Evolutionary conservation across 2,329 filamentous ascomycete species (phyloP).

Genomic region (Colletotrichum magnum): DNA sequence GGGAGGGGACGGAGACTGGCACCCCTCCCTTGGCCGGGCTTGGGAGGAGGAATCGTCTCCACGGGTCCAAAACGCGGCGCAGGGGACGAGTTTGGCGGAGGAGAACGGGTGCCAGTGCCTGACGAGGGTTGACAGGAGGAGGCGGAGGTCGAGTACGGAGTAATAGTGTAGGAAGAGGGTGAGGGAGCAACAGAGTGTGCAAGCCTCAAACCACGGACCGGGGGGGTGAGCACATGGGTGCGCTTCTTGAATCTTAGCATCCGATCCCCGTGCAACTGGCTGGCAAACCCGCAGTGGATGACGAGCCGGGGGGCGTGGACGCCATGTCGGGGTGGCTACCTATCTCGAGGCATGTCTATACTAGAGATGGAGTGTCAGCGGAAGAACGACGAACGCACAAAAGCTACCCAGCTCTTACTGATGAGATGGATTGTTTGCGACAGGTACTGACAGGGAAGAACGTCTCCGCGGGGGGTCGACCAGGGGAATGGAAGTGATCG

Average conservation of each 20-base stretch:
- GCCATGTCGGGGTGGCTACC: background rate
- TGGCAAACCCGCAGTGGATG: constrained; percentile 11
- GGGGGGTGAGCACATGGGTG: constrained; percentile 21
- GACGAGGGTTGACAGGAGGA: background rate
- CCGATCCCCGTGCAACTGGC: constrained; percentile 26
- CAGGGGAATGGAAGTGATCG: background rate
- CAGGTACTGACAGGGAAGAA: constrained; percentile 15
- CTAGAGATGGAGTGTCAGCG: background rate
- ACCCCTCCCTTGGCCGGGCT: constrained; percentile 34
- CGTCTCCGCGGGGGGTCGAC: constrained; percentile 4
- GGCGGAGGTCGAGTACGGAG: constrained; percentile 43
- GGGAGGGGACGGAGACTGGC: constrained; percentile 42
- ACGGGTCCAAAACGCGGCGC: constrained; percentile 58
- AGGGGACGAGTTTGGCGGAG: constrained; percentile 45
- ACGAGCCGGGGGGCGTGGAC: constrained; percentile 15
- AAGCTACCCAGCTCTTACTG: constrained; percentile 14
- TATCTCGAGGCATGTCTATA: background rate
- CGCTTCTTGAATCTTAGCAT: constrained; percentile 31
- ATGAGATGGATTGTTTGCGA: constrained; percentile 24
- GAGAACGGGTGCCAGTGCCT: too few species aligned
- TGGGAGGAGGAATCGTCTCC: constrained; percentile 49
- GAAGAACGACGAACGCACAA: background rate
- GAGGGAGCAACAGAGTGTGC: constrained; percentile 22
- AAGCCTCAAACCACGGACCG: constrained; percentile 26
- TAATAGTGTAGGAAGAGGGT: constrained; percentile 38